Conservation (phyloP, 331 rosid genomes). For the Quercus tomentella region DNA sequence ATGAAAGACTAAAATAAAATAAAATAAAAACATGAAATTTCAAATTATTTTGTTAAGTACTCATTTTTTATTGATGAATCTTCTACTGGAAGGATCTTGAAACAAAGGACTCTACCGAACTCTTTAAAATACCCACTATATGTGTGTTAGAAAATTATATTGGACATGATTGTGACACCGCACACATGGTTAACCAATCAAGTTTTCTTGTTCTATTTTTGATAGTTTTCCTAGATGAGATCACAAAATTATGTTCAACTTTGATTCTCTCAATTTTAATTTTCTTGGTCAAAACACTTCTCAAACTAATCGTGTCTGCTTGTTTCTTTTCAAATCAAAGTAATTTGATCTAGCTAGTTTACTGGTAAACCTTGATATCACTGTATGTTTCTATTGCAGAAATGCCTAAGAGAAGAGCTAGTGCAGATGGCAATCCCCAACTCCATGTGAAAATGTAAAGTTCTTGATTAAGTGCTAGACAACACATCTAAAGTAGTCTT, state of each 20-base stretch:
- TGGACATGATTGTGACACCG: neutral
- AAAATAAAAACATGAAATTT: too few relatives aligned
- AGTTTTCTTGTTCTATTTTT: neutral
- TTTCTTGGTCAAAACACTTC: neutral
- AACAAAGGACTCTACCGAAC: too few relatives aligned
- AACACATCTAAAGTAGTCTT: neutral
- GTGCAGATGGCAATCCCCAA: conserved; percentile 15
- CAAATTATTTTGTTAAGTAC: too few relatives aligned
- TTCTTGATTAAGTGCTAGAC: neutral
- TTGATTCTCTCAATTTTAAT: neutral
- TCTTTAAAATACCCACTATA: too few relatives aligned
- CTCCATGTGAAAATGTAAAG: conserved; percentile 39
- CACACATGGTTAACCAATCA: neutral
- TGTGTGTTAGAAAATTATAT: too few relatives aligned
- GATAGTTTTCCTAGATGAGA: neutral
- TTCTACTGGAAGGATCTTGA: too few relatives aligned
- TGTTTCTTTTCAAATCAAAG: neutral
- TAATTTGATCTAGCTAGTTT: neutral
- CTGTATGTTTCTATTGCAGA: conserved; percentile 29
- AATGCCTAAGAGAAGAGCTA: conserved; percentile 18
- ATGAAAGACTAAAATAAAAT: too few relatives aligned
- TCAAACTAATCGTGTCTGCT: neutral
- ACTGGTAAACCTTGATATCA: neutral
- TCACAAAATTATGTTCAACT: neutral
- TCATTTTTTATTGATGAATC: too few relatives aligned